Evolutionary conservation across 2,329 filamentous ascomycete species (phyloP).

Genomic region (Pseudogymnoascus sp.): DNA sequence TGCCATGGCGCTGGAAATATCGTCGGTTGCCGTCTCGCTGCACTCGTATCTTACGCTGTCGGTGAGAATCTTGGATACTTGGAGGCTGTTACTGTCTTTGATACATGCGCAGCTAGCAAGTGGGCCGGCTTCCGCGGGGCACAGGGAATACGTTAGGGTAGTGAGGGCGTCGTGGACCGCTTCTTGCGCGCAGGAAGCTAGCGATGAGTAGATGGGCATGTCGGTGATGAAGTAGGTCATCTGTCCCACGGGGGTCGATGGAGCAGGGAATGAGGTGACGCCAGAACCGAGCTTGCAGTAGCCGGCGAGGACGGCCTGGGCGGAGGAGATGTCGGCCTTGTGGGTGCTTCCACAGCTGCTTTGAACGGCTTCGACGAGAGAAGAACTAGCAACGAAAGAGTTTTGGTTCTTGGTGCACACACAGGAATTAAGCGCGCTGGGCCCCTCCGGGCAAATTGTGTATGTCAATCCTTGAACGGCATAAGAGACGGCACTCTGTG

Average conservation of each 20-base stretch:
- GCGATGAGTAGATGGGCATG: conserved; percentile 36
- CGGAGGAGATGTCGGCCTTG: conserved; percentile 39
- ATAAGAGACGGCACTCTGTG: conserved; percentile 30
- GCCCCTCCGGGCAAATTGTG: conserved; percentile 31
- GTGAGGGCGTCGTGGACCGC: conserved; percentile 37
- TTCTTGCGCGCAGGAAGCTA: conserved; percentile 37
- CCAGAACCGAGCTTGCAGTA: conserved; percentile 44
- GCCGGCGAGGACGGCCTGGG: conserved; percentile 40
- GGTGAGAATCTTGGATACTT: conserved; percentile 36
- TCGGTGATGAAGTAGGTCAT: conserved; percentile 49
- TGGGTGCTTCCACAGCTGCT: conserved; percentile 37
- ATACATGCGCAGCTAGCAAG: conserved; percentile 45
- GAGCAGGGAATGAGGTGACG: conserved; percentile 39
- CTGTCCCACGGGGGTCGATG: conserved; percentile 40
- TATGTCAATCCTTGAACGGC: conserved; percentile 28
- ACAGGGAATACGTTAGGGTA: conserved; percentile 32
- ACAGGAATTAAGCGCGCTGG: conserved; percentile 39
- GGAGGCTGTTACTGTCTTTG: conserved; percentile 38
- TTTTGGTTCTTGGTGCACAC: conserved; percentile 44
- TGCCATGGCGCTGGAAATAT: conserved; percentile 37
- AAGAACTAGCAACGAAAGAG: conserved; percentile 33
- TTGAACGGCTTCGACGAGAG: conserved; percentile 36
- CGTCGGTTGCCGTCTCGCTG: conserved; percentile 34
- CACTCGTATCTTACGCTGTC: conserved; percentile 38
- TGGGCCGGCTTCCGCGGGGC: conserved; percentile 38